A percentile compares a stretch with the other conserved stretches of the same genome.
Evolutionary conservation across 1,284 basidiomycete genomes (phyloP).

Genomic region (Ustilago nuda): DNA sequence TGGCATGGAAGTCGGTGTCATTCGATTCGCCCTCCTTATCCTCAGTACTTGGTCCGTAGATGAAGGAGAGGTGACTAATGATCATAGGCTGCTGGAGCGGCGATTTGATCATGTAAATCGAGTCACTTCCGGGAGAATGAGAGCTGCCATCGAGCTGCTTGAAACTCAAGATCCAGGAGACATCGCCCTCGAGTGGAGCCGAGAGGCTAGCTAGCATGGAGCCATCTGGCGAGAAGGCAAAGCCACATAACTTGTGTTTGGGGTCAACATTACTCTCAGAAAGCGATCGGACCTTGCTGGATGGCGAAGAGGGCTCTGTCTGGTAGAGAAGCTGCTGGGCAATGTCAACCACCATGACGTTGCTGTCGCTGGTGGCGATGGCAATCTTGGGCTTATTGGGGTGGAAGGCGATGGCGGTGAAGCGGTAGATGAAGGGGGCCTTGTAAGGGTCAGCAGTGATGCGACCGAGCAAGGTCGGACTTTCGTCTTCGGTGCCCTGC

Average conservation of each 20-base stretch:
- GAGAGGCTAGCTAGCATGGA: conserved; percentile 27
- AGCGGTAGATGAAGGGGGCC: conserved; percentile 21
- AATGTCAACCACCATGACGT: conserved; percentile 29
- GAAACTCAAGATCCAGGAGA: conserved; percentile 27
- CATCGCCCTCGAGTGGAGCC: conserved; percentile 16
- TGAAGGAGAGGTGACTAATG: conserved; percentile 36
- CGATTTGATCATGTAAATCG: conserved; percentile 21
- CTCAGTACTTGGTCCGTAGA: conserved; percentile 8
- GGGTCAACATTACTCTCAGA: conserved; percentile 18
- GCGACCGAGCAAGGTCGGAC: conserved; percentile 13
- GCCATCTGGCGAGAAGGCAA: conserved; percentile 37
- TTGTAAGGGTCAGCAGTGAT: conserved; percentile 25
- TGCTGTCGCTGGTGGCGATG: conserved; percentile 35
- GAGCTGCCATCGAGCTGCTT: conserved; percentile 8
- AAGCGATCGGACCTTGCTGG: conserved; percentile 15
- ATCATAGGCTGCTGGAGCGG: conserved; percentile 29
- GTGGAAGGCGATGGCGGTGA: conserved; percentile 34
- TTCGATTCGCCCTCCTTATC: background rate
- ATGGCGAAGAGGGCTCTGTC: conserved; percentile 8
- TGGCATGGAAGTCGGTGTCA: background rate
- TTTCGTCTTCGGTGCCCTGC: conserved; percentile 15
- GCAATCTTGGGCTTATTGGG: conserved; percentile 30
- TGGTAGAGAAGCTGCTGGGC: conserved; percentile 17
- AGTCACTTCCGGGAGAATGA: background rate
- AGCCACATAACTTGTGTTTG: conserved; percentile 16